Evolutionary conservation across 2,329 filamentous ascomycete species (phyloP).

Genomic region (Colletotrichum tofieldiae): DNA sequence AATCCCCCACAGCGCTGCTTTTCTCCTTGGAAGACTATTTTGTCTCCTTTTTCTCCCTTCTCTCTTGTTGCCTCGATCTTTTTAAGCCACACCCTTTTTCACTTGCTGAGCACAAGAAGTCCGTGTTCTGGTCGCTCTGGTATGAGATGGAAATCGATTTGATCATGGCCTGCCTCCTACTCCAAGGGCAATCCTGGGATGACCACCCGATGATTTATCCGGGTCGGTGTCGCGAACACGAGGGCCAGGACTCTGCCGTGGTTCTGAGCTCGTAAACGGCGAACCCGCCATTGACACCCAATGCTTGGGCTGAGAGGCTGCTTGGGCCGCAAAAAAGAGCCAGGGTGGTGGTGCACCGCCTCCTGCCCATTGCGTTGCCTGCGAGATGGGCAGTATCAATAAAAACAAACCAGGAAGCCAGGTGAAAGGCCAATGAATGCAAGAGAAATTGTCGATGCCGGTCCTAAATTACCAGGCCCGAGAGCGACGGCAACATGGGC

Average conservation of each 20-base stretch:
- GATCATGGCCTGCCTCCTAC: not conserved
- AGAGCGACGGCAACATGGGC: conserved; percentile 24
- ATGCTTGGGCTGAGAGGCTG: conserved; percentile 30
- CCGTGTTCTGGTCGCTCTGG: not conserved
- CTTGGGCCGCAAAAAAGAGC: conserved; percentile 37
- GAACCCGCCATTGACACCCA: conserved; percentile 34
- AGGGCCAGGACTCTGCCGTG: conserved; percentile 5
- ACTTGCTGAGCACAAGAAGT: not conserved
- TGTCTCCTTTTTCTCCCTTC: not conserved
- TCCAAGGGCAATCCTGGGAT: not conserved
- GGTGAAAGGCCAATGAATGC: conserved; percentile 38
- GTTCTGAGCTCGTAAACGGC: conserved; percentile 28
- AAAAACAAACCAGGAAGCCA: conserved; percentile 42
- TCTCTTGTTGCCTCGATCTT: not conserved
- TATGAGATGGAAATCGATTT: not conserved
- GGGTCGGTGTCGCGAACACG: conserved; percentile 30
- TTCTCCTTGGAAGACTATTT: not conserved
- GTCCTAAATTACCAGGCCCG: conserved; percentile 26
- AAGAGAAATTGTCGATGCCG: conserved; percentile 28
- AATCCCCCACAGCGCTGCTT: conserved; percentile 14
- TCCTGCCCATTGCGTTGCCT: conserved; percentile 38
- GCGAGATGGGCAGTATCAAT: conserved; percentile 48
- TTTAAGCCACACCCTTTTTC: not conserved
- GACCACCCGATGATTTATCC: not conserved
- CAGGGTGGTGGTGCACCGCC: conserved; percentile 31